Percentiles rank a stretch among this genome's conserved stretches.
Conservation (phyloP, 176 grass and related monocot genomes). For the Saccharum officinarum region DNA sequence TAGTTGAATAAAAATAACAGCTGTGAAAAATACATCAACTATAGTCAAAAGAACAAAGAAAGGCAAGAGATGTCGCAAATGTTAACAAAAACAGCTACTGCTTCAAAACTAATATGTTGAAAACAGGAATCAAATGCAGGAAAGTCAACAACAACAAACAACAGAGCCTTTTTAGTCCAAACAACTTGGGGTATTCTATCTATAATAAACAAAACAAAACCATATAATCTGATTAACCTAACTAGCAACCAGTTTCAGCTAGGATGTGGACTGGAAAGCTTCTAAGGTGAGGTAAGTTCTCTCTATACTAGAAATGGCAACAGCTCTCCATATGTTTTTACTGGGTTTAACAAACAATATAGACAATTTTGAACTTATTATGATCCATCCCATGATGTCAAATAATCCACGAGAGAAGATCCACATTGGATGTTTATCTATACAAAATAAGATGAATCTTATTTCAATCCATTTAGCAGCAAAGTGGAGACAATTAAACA, state of each 20-base stretch:
- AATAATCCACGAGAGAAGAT: neutral
- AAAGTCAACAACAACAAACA: neutral
- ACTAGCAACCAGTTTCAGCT: neutral
- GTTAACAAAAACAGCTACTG: neutral
- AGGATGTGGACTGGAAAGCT: slow-evolving; percentile 5
- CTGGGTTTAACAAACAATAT: neutral
- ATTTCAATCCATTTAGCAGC: neutral
- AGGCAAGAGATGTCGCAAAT: neutral
- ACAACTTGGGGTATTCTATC: neutral
- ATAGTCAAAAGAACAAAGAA: neutral
- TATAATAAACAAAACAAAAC: neutral
- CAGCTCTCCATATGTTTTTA: neutral
- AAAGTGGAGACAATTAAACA: neutral
- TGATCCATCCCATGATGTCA: neutral
- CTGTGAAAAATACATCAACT: neutral
- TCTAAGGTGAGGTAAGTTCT: neutral
- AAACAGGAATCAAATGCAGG: neutral
- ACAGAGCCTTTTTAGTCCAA: neutral
- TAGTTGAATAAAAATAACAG: neutral
- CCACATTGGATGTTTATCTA: neutral
- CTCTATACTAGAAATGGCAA: neutral
- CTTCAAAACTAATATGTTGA: neutral
- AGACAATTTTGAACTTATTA: neutral
- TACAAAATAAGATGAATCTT: neutral
- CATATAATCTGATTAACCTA: slow-evolving; percentile 3